These are phyloP conservation scores for Kwoniella mangroviensis DNA, from an alignment of 768 basidiomycete species.

Conservation along the genomic window DNA sequence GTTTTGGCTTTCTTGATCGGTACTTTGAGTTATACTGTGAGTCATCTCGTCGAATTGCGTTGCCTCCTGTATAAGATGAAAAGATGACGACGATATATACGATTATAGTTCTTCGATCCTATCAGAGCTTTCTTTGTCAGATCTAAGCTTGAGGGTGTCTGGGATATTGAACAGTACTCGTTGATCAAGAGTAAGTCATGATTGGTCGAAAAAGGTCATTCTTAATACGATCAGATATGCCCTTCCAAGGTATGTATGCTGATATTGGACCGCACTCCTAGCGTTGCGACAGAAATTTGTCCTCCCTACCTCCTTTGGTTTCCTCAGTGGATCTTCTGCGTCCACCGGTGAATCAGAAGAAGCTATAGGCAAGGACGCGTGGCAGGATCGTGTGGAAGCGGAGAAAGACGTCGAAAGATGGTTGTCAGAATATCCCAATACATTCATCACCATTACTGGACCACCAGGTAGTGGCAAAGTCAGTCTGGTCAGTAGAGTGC, in stretches of 20 bases:
- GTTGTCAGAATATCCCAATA: slow-evolving; percentile 77
- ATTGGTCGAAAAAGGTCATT: neutral
- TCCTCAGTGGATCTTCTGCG: slow-evolving; percentile 26
- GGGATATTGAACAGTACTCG: slow-evolving; percentile 72
- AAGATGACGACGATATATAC: neutral
- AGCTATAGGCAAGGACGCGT: slow-evolving; percentile 62
- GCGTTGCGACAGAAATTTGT: slow-evolving; percentile 37
- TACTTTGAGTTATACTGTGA: slow-evolving; percentile 81
- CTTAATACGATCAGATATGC: neutral
- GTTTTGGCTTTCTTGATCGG: slow-evolving; percentile 82
- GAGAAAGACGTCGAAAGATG: slow-evolving; percentile 71
- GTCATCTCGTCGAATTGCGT: slow-evolving; percentile 50
- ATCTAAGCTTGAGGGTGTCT: slow-evolving; percentile 80
- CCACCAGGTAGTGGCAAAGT: slow-evolving; percentile 60
- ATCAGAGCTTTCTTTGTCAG: slow-evolving; percentile 82
- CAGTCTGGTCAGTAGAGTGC: slow-evolving; percentile 56
- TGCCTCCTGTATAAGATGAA: too few species aligned
- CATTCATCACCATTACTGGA: slow-evolving; percentile 60
- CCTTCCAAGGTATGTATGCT: neutral
- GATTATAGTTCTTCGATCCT: slow-evolving; percentile 81
- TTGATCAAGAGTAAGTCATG: slow-evolving; percentile 68
- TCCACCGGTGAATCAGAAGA: slow-evolving; percentile 22
- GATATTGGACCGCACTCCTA: neutral
- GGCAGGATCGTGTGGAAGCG: slow-evolving; percentile 85
- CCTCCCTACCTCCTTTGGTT: slow-evolving; percentile 36